Evolutionary conservation across 345 rosid genomes (phyloP).

Genomic region (Cochlearia excelsa): DNA sequence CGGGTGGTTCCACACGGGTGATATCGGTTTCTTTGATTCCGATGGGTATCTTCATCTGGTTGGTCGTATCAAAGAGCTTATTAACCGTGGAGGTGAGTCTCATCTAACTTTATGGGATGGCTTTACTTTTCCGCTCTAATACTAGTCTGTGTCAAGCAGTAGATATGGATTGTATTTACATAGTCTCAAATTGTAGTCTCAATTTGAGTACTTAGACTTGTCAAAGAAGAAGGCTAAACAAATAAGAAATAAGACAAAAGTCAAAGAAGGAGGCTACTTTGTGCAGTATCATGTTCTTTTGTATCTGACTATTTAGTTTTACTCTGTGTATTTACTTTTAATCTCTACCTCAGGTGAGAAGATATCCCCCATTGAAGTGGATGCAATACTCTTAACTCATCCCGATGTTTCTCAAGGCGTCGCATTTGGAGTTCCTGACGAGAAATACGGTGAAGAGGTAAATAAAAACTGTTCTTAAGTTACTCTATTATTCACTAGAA

Average conservation of each 20-base stretch:
- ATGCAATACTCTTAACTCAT: constrained; percentile 71
- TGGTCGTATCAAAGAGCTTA: constrained; percentile 94
- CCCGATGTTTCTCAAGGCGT: constrained; percentile 80
- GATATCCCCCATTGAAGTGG: constrained; percentile 93
- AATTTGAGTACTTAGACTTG: no score
- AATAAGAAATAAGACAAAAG: constrained; percentile 16
- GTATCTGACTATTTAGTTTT: no score
- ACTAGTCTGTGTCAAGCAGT: neutral
- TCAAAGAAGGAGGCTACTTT: constrained; percentile 22
- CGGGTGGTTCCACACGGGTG: constrained; percentile 98
- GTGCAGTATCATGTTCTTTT: no score
- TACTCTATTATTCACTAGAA: no score
- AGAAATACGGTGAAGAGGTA: constrained; percentile 97
- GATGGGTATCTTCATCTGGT: constrained; percentile 88
- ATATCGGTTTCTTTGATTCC: constrained; percentile 65
- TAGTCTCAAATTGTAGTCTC: constrained; percentile 1
- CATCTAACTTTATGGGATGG: constrained; percentile 14
- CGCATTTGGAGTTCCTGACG: constrained; percentile 88
- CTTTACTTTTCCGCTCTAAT: constrained; percentile 15
- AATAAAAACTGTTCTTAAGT: neutral
- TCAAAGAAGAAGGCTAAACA: constrained; percentile 4
- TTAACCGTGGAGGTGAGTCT: constrained; percentile 89
- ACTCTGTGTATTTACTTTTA: neutral
- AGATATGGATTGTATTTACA: neutral
- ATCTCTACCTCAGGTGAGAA: constrained; percentile 66